Evolutionary conservation across 257 asterid genomes (phyloP).

Genomic region (Rauvolfia tetraphylla): DNA sequence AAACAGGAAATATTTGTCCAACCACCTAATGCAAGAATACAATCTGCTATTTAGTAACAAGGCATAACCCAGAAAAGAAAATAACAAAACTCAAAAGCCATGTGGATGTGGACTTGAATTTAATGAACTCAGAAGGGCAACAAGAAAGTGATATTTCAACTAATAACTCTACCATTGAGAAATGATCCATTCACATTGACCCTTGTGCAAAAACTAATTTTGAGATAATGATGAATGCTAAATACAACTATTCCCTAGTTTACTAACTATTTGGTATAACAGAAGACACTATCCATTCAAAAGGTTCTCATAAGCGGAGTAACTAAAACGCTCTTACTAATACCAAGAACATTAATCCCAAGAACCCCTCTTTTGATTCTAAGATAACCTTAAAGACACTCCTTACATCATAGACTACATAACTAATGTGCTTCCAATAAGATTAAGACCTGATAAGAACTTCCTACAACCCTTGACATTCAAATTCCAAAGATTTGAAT

Average conservation of each 20-base stretch:
- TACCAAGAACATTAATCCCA: background rate
- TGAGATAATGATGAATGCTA: background rate
- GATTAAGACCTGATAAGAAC: background rate
- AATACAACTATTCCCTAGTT: background rate
- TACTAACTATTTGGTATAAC: background rate
- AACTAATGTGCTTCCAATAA: background rate
- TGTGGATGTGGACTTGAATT: background rate
- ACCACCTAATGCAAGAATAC: background rate
- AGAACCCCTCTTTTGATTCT: background rate
- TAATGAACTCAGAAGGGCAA: background rate
- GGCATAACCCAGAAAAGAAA: background rate
- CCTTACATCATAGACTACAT: background rate
- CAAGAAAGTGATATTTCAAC: background rate
- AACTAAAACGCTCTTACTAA: background rate
- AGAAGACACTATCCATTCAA: background rate
- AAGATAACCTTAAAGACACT: background rate
- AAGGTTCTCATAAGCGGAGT: background rate
- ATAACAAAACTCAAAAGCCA: background rate
- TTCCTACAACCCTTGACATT: background rate
- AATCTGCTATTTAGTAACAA: too few species aligned
- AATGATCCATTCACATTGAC: too few species aligned
- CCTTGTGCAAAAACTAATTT: too few species aligned
- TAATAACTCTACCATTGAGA: background rate
- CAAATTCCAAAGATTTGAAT: too few species aligned
- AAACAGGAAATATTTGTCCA: background rate